These are phyloP conservation scores for Mycena indigotica DNA, from an alignment of 768 basidiomycete genomes.

Conservation along the genomic window DNA sequence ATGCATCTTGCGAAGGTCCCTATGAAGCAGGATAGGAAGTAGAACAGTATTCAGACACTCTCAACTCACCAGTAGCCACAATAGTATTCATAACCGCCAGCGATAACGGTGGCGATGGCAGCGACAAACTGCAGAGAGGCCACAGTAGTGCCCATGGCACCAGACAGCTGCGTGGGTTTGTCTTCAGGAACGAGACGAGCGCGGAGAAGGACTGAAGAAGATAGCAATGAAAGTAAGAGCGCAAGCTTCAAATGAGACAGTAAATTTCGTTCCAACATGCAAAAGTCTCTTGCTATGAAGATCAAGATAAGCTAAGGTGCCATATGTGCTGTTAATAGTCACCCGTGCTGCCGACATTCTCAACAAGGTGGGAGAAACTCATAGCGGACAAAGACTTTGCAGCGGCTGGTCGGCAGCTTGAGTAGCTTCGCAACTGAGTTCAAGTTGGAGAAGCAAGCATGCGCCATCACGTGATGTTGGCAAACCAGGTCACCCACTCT, in stretches of 20 bases:
- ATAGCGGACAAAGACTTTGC: no score
- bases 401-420: no score
- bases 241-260: constrained; percentile 70
- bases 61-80: constrained; percentile 39
- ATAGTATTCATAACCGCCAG: constrained; percentile 69
- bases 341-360: not conserved
- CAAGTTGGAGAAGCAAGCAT: not conserved
- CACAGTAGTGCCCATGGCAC: constrained; percentile 43
- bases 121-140: constrained; percentile 56
- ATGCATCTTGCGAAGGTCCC: constrained; percentile 57
- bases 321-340: not conserved
- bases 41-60: not conserved
- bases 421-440: not conserved
- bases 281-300: constrained; percentile 65
- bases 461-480: not conserved
- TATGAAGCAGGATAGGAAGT: not conserved
- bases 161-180: constrained; percentile 25
- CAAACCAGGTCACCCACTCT: not conserved
- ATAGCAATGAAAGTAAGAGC: constrained; percentile 62
- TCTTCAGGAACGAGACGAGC: constrained; percentile 57
- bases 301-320: not conserved
- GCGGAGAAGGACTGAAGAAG: constrained; percentile 63
- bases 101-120: constrained; percentile 54
- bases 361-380: not conserved
- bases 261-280: constrained; percentile 78